These are phyloP conservation scores for Globomyces pollinis-pini DNA, from an alignment of 192 early-diverging fungal genomes.

Conservation along the genomic window DNA sequence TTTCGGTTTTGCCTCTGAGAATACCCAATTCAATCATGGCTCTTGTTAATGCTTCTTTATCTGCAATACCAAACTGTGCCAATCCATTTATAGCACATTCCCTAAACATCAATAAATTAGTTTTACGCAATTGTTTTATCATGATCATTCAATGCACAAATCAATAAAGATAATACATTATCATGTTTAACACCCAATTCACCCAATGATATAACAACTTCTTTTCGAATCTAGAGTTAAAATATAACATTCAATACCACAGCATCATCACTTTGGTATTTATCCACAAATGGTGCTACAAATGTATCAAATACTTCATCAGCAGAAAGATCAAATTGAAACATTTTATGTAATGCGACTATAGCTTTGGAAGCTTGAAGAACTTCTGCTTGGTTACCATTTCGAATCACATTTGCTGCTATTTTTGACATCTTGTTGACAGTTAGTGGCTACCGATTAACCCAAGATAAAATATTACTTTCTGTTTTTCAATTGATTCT, in stretches of 20 bases:
- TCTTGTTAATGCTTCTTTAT: slow-evolving; percentile 13
- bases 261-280: not conserved
- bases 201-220: not conserved
- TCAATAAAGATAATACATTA: slow-evolving; percentile 19
- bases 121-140: too few species aligned
- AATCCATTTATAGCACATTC: slow-evolving; percentile 24
- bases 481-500: not conserved
- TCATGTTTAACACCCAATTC: slow-evolving; percentile 7
- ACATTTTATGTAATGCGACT: slow-evolving; percentile 29
- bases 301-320: slow-evolving; percentile 1
- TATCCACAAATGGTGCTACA: slow-evolving; percentile 5
- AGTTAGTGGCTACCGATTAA: slow-evolving; percentile 7
- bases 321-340: slow-evolving; percentile 24
- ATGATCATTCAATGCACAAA: slow-evolving; percentile 23
- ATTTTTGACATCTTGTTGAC: slow-evolving; percentile 1
- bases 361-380: slow-evolving; percentile 37
- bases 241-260: not conserved
- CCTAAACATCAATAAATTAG: too few species aligned
- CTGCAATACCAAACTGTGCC: slow-evolving; percentile 24
- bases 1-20: slow-evolving; percentile 11
- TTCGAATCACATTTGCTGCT: slow-evolving; percentile 13
- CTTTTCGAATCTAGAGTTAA: not conserved
- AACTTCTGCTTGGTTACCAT: slow-evolving; percentile 28
- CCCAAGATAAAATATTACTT: not conserved
- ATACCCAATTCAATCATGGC: slow-evolving; percentile 29